Base-by-base conservation (phyloP, 2,329 filamentous ascomycete genomes). In the Gnomoniopsis smithogilvyi region DNA sequence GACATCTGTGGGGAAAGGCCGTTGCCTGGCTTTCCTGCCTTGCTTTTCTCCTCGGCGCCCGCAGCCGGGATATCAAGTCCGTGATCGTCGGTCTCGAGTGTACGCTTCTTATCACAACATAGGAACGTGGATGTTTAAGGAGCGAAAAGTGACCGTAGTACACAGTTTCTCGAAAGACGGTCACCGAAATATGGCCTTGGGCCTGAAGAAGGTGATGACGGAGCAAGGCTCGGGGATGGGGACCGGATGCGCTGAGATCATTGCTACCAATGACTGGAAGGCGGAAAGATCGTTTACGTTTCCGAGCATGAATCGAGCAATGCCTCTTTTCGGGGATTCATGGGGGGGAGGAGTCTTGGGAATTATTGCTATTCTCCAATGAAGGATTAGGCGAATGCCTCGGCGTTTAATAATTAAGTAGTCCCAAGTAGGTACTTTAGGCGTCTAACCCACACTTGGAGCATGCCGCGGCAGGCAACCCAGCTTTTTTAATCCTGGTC, bases 1-100 rank as follows among this genome's bases (percentile, higher is more conserved):
- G 60, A 62, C 60, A 62, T 62, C 50, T 54, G 51, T 50, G 33
- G 52, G 36, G 46, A 22, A 8, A 30, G 26, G 26, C 26, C 26
- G n/a, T 6, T 43, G 8, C 17, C 15, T 56, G 34, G 36, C n/a
- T 38, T 45, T 36, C 38, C 45, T 56, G 33, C 36, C 4, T 47
- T 34, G 36, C 24, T 3, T 17, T 12, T 26, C 48, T 49, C 21
- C 45, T 21, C 56, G 48, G 30, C 34, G 56, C 45, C 50, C 21
- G 15, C 19, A 30, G 15, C 48, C 41, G 38, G 19, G 47, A 38
- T 45, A 12, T 58, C 49, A 36, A 19, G 26, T 47, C 45, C 21
- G 19, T 45, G 7, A 10, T 19, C 10, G 10, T n/a, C 10, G 10
- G 11, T 30, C 10, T 51, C 33, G 10, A 4, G 17, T 30, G 34